A percentile compares a stretch with the other conserved stretches of the same genome.
These are phyloP conservation scores for Microbotryum saponariae DNA, from an alignment of 1,284 basidiomycete genomes.

Conservation along the genomic window DNA sequence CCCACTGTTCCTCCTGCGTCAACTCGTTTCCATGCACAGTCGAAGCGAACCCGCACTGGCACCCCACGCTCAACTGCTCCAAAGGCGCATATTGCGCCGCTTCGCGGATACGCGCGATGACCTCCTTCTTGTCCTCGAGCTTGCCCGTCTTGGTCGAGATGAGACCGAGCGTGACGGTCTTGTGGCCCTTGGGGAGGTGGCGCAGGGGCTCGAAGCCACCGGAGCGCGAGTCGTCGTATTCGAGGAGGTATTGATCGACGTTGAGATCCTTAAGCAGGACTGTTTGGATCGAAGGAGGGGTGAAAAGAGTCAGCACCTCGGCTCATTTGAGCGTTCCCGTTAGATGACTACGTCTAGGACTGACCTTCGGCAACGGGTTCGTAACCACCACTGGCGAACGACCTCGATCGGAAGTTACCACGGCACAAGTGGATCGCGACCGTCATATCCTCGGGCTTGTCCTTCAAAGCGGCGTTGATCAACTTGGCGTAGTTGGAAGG, in stretches of 20 bases:
- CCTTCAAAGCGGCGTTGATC: constrained; percentile 58
- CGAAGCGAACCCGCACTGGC: constrained; percentile 37
- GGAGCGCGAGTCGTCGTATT: constrained; percentile 67
- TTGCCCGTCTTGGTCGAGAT: constrained; percentile 30
- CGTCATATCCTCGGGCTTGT: constrained; percentile 56
- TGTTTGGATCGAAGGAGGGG: not conserved
- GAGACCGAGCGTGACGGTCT: constrained; percentile 33
- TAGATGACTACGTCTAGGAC: not conserved
- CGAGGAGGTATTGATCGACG: constrained; percentile 39
- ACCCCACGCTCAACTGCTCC: constrained; percentile 36
- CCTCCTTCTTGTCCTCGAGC: constrained; percentile 31
- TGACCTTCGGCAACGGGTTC: constrained; percentile 52
- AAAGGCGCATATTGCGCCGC: constrained; percentile 31
- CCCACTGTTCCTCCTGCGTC: constrained; percentile 37
- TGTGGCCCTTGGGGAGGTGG: constrained; percentile 49
- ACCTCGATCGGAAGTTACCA: constrained; percentile 64
- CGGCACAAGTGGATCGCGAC: constrained; percentile 68
- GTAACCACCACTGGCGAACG: constrained; percentile 65
- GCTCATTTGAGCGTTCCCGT: constrained; percentile 3
- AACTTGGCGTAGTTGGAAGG: constrained; percentile 60
- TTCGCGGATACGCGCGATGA: constrained; percentile 26
- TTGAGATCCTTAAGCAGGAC: constrained; percentile 15
- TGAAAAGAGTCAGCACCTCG: constrained; percentile 5
- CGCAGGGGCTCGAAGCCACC: constrained; percentile 62
- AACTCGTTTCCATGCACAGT: constrained; percentile 37